Evolutionary conservation across 169 alveolate species (phyloP).

Genomic region (Eimeria maxima): DNA sequence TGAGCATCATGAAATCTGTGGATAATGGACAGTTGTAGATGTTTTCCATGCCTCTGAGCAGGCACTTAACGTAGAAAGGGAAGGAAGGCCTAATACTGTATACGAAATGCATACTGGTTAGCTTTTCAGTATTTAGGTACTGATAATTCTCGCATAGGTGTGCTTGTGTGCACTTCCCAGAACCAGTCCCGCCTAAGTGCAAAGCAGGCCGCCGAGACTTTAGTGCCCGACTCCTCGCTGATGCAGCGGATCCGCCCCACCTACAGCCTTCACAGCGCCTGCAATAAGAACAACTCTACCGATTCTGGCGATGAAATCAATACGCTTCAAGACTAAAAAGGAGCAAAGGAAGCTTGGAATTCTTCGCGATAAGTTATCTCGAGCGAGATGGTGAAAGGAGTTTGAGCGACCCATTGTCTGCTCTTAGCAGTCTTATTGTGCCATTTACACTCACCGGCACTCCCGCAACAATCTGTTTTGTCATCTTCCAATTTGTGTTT

Average conservation of each 20-base stretch:
- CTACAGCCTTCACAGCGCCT: not conserved
- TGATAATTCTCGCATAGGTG: not conserved
- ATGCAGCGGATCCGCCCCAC: conserved; percentile 46
- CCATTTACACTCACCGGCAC: not conserved
- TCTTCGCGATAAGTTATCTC: not conserved
- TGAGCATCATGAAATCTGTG: not conserved
- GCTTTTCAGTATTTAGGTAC: not conserved
- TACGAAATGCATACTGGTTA: not conserved
- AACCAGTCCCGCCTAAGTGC: conserved; percentile 76
- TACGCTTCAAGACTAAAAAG: not conserved
- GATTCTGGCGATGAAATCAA: not conserved
- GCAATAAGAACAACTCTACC: not conserved
- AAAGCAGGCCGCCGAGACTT: conserved; percentile 42
- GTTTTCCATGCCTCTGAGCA: not conserved
- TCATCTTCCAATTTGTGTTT: not conserved
- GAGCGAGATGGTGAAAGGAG: not conserved
- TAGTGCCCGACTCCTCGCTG: conserved; percentile 59
- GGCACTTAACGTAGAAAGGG: not conserved
- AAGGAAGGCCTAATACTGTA: not conserved
- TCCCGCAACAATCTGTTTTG: not conserved
- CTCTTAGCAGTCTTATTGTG: not conserved
- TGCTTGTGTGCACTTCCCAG: conserved; percentile 13
- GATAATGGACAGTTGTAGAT: not conserved
- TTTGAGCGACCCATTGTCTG: not conserved
- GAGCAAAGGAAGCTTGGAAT: not conserved